These are phyloP conservation scores for Pseudoturritis turrita DNA, from an alignment of 345 rosid species.

Conservation along the genomic window DNA sequence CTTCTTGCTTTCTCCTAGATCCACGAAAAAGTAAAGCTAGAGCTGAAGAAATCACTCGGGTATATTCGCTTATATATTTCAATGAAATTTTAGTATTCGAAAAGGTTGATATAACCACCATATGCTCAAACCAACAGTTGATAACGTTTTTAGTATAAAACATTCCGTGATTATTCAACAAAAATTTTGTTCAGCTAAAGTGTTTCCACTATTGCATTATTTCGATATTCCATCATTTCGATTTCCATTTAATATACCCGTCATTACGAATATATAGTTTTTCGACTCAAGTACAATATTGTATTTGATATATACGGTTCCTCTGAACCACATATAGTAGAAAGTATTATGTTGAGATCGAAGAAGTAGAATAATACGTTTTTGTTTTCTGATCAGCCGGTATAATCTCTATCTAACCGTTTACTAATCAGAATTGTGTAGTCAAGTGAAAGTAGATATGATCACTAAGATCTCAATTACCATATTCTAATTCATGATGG, in stretches of 20 bases:
- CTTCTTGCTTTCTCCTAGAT: constrained; percentile 29
- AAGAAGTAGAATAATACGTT: neutral
- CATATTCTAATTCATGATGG: neutral
- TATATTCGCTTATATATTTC: neutral
- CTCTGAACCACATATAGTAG: neutral
- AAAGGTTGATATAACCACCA: neutral
- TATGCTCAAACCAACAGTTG: neutral
- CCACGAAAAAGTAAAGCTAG: neutral
- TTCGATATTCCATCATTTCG: neutral
- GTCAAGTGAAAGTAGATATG: neutral
- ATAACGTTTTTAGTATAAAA: neutral
- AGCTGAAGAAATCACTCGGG: neutral
- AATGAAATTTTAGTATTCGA: neutral
- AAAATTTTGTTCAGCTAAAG: neutral
- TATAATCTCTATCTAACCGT: neutral
- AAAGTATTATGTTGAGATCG: neutral
- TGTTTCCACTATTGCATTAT: neutral
- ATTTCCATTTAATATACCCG: neutral
- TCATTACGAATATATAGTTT: neutral
- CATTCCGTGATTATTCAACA: neutral
- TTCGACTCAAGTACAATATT: neutral
- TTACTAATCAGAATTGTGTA: neutral
- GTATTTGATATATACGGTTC: neutral
- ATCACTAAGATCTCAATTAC: neutral
- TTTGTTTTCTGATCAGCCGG: neutral